Conservation (phyloP, 805 yeast species). For the Wickerhamiella azyma region DNA sequence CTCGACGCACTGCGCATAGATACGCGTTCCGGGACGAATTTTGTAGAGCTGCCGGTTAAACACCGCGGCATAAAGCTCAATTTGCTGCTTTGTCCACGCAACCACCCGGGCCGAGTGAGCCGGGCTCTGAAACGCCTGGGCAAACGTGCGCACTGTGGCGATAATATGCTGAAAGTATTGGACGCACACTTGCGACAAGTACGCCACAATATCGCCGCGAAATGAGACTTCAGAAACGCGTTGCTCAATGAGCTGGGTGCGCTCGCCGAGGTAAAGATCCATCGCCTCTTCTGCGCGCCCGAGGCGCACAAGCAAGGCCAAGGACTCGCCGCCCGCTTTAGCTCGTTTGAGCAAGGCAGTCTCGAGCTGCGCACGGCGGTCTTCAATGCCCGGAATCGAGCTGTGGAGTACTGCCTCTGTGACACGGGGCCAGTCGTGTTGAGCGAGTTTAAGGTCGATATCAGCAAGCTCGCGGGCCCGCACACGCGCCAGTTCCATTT, state of each 20-base stretch:
- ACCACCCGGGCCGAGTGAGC: conserved; percentile 45
- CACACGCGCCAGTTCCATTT: conserved; percentile 31
- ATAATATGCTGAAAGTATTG: conserved; percentile 48
- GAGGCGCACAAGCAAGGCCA: conserved; percentile 29
- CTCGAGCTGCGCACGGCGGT: conserved; percentile 4
- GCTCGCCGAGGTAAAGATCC: conserved; percentile 34
- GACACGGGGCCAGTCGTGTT: conserved; percentile 39
- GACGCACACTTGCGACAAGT: conserved; percentile 47
- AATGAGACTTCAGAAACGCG: conserved; percentile 38
- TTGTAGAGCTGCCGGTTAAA: conserved; percentile 50
- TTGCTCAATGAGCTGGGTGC: conserved; percentile 34
- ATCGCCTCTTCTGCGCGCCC: conserved; percentile 37
- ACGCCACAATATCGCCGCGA: conserved; percentile 40
- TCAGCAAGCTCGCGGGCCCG: conserved; percentile 55
- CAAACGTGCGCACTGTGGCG: conserved; percentile 43
- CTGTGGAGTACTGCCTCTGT: not conserved
- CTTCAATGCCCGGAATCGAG: not conserved
- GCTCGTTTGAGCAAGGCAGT: not conserved
- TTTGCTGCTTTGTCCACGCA: conserved; percentile 62
- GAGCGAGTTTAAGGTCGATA: conserved; percentile 52
- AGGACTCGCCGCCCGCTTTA: conserved; percentile 11
- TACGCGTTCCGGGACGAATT: conserved; percentile 34
- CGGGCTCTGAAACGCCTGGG: conserved; percentile 34
- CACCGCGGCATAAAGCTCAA: conserved; percentile 42
- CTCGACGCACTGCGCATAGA: conserved; percentile 42